Percentiles rank a stretch among this genome's conserved stretches.
These are phyloP conservation scores for Aspergillus terreus DNA, from an alignment of 2,329 filamentous ascomycete species.

Conservation along the genomic window DNA sequence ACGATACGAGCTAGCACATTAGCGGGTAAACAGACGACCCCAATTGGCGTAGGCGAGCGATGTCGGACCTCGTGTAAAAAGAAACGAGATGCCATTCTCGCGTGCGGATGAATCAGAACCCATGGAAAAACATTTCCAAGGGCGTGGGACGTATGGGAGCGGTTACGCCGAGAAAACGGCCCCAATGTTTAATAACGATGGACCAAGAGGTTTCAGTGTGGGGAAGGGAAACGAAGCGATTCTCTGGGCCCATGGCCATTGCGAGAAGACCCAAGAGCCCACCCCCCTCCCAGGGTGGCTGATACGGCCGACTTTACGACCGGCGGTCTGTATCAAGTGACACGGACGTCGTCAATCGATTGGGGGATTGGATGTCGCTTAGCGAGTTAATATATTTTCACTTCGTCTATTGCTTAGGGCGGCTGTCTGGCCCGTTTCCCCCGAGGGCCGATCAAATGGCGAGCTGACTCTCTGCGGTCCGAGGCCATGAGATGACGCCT, in stretches of 20 bases:
- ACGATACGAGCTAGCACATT: not conserved
- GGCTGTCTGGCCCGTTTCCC: not conserved
- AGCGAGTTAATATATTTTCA: slow-evolving; percentile 4
- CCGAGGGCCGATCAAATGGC: slow-evolving; percentile 3
- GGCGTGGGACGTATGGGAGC: slow-evolving; percentile 11
- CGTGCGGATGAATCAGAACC: not conserved
- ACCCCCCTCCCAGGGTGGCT: not conserved
- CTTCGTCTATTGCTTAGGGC: slow-evolving; percentile 4
- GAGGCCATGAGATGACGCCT: not conserved
- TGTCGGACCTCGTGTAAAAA: not conserved
- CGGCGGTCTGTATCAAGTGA: slow-evolving; percentile 7
- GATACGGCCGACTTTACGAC: not conserved
- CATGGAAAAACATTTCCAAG: slow-evolving; percentile 4
- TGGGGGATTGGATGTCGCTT: not conserved
- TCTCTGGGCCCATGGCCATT: not conserved
- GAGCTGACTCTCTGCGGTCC: not conserved
- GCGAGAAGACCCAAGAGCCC: slow-evolving; percentile 1
- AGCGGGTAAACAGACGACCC: not conserved
- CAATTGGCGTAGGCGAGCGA: not conserved
- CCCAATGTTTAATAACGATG: slow-evolving; percentile 15
- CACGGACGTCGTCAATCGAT: slow-evolving; percentile 6
- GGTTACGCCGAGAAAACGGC: slow-evolving; percentile 15
- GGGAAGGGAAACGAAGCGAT: slow-evolving; percentile 5
- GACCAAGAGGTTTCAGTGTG: slow-evolving; percentile 7
- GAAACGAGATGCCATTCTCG: not conserved